These are phyloP conservation scores for Blastobotrys capitulatus DNA, from an alignment of 1,139 yeast species.

Conservation along the genomic window DNA sequence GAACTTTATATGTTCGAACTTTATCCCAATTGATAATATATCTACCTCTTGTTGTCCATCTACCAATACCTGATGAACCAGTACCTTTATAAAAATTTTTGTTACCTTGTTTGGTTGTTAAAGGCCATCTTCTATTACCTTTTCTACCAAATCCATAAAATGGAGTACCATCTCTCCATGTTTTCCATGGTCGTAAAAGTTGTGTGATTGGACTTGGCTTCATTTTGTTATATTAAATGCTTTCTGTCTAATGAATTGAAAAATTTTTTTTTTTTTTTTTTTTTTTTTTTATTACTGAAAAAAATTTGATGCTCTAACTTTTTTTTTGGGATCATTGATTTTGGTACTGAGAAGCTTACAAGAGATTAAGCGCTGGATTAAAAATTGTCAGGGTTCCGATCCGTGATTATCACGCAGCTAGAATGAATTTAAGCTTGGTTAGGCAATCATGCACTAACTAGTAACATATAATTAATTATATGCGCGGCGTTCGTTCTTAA, in stretches of 20 bases:
- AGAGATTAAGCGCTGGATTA: too few species aligned
- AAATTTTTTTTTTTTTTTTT: neutral
- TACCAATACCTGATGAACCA: conserved; percentile 89
- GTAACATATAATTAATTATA: too few species aligned
- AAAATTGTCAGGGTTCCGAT: too few species aligned
- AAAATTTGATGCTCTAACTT: too few species aligned
- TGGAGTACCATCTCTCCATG: conserved; percentile 69
- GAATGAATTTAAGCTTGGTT: too few species aligned
- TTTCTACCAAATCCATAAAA: conserved; percentile 74
- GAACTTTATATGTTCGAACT: conserved; percentile 89
- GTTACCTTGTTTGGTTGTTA: conserved; percentile 92
- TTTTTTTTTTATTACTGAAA: too few species aligned
- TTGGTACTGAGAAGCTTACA: too few species aligned
- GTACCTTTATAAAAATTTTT: conserved; percentile 95
- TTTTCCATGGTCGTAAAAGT: conserved; percentile 83
- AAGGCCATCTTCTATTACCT: conserved; percentile 79
- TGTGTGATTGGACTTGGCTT: conserved; percentile 32
- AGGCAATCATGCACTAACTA: too few species aligned
- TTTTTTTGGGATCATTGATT: too few species aligned
- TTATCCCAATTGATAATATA: conserved; percentile 77
- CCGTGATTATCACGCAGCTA: too few species aligned
- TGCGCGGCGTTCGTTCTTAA: too few species aligned
- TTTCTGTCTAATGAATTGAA: neutral
- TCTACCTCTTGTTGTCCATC: conserved; percentile 64
- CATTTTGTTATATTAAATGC: conserved; percentile 22